Evolutionary conservation across 1,139 yeast genomes (phyloP).

Genomic region (Meyerozyma guilliermondii): DNA sequence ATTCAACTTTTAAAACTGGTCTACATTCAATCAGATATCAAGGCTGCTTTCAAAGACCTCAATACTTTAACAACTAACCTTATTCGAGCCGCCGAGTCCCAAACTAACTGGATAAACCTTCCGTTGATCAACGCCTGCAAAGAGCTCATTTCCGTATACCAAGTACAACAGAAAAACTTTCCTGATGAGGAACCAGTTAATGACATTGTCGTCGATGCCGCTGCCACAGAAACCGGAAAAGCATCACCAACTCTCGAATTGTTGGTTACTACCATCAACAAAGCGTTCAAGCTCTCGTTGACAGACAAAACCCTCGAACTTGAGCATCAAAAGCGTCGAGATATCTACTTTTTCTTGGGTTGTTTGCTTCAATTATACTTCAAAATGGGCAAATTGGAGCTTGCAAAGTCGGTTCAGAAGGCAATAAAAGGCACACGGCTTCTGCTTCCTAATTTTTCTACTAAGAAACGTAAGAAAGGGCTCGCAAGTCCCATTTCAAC

Average conservation of each 20-base stretch:
- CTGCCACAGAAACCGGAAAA: constrained; percentile 9
- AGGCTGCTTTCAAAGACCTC: constrained; percentile 32
- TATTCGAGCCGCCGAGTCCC: constrained; percentile 59
- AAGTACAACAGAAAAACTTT: constrained; percentile 28
- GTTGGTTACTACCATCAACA: constrained; percentile 65
- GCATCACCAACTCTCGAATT: constrained; percentile 32
- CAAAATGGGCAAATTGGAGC: constrained; percentile 60
- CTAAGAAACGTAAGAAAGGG: neutral
- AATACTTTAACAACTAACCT: constrained; percentile 42
- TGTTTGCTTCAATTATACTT: constrained; percentile 71
- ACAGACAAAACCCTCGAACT: constrained; percentile 66
- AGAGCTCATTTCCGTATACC: constrained; percentile 49
- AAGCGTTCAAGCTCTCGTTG: constrained; percentile 70
- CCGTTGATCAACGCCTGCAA: constrained; percentile 52
- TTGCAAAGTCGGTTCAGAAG: constrained; percentile 74
- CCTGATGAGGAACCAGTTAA: constrained; percentile 22
- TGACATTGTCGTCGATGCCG: neutral
- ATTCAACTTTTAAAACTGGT: constrained; percentile 35
- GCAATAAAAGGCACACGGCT: constrained; percentile 57
- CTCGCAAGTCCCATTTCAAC: constrained; percentile 36
- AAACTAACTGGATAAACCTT: constrained; percentile 63
- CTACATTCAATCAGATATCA: constrained; percentile 31
- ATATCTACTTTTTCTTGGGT: constrained; percentile 71
- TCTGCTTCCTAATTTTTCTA: constrained; percentile 30
- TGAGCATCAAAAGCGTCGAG: constrained; percentile 49